A percentile compares a stretch with the other conserved stretches of the same genome.
These are phyloP conservation scores for Vitis amurensis DNA, from an alignment of 164 flowering plant species.

Conservation along the genomic window DNA sequence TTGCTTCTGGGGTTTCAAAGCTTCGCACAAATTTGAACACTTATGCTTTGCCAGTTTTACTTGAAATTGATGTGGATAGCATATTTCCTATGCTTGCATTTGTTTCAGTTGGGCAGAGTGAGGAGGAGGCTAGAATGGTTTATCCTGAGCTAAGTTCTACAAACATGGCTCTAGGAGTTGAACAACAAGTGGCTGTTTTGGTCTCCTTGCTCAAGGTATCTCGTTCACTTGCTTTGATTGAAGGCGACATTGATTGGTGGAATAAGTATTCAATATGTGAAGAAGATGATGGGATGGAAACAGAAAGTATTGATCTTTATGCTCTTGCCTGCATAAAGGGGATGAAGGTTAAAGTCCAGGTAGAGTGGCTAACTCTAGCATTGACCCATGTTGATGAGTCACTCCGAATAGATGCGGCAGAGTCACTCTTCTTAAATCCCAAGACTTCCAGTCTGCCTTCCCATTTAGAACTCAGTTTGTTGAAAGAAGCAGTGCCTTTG, in stretches of 20 bases:
- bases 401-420: constrained; percentile 95
- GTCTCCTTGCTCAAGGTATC: constrained; percentile 89
- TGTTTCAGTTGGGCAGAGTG: constrained; percentile 50
- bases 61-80: constrained; percentile 84
- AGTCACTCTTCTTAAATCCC: constrained; percentile 84
- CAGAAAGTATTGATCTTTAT: constrained; percentile 22
- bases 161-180: constrained; percentile 44
- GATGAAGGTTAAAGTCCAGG: constrained; percentile 53
- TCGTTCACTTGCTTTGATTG: constrained; percentile 82
- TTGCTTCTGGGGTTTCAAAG: constrained; percentile 83
- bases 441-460: constrained; percentile 92
- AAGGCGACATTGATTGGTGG: constrained; percentile 81
- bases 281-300: constrained; percentile 18
- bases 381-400: constrained; percentile 87
- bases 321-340: constrained; percentile 71
- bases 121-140: constrained; percentile 28
- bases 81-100: constrained; percentile 84
- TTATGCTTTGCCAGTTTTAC: constrained; percentile 75
- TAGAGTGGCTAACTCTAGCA: constrained; percentile 76
- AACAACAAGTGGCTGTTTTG: constrained; percentile 77
- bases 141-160: constrained; percentile 35
- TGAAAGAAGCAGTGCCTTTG: constrained; percentile 83
- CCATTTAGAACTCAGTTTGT: constrained; percentile 70
- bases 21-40: constrained; percentile 90
- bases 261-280: constrained; percentile 14